Evolutionary conservation across 192 early-diverging fungal species (phyloP), one percentile per base, ranked within the genome.

Genomic region (Mortierella hygrophila): DNA sequence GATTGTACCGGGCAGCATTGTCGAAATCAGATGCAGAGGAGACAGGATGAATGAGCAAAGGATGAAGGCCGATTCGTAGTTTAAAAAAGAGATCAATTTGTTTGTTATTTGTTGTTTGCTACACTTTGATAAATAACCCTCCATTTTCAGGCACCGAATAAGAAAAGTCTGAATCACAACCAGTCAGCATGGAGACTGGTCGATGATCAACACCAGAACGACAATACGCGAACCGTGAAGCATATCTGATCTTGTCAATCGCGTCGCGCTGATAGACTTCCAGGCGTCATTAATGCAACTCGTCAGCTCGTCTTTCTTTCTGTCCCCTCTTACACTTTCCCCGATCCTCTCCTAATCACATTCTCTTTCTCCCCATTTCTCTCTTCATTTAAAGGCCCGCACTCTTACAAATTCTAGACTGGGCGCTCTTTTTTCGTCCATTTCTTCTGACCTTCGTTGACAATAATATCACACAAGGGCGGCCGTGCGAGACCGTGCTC

Each of bases 401-500:
- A 32, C 29, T 32, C 8, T 10, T 65, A 35, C 60, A 35, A 60
- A 65, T 32, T 65, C 60, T 65, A 29, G 60, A 65, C 29, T 10
- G 60, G 60, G 60, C 13, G 29, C 60, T 15, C 60, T 65, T 13
- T 32, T 18, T 52, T 5, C 16, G 16, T 52, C 23, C 38, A 40
- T 55, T 29, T n/a, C 57, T 23, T 60, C 13, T 65, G 26, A 26
- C n/a, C 29, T 11, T 52, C 10, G 60, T 63, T 3, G 60, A 29
- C n/a, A 13, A 35, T 1, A 65, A 60, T 26, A 60, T 35, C 60
- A 65, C 60, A 65, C 60, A 65, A 29, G 60, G 60, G 29, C 4
- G 60, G 60, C 60, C 60, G 55, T 60, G 55, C 55, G 55, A 60
- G 55, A 26, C 55, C 21, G 55, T 60, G 55, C 55, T 26, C 55